Evolutionary conservation across 2,329 filamentous ascomycete genomes (phyloP).

Genomic region (Bertia moriformis): DNA sequence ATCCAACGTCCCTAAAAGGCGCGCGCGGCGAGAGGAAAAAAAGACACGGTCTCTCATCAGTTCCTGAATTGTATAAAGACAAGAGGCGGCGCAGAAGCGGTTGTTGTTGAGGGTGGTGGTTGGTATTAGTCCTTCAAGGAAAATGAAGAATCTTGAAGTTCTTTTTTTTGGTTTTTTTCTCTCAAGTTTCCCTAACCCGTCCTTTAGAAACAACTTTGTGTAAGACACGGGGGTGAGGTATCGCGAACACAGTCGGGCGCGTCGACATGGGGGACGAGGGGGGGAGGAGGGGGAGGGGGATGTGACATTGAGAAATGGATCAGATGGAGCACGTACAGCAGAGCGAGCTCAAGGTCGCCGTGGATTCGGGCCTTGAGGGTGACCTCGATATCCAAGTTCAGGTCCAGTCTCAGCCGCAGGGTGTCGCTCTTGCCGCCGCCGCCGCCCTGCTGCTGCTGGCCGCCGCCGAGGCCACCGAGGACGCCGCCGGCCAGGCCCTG

Average conservation of each 20-base stretch:
- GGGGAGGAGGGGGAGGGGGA: not conserved
- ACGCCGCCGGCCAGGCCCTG: constrained; percentile 21
- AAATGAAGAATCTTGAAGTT: too few relatives aligned
- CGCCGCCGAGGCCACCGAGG: constrained; percentile 22
- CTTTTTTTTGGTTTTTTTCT: too few relatives aligned
- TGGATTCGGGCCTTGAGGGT: constrained; percentile 8
- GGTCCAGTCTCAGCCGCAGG: constrained; percentile 7
- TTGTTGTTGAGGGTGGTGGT: too few relatives aligned
- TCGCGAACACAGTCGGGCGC: too few relatives aligned
- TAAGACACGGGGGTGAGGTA: not conserved
- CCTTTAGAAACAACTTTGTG: not conserved
- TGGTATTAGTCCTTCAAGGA: not conserved
- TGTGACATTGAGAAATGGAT: not conserved
- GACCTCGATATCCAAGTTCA: constrained; percentile 1
- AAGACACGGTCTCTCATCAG: not conserved
- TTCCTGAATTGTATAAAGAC: not conserved
- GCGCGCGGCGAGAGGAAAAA: not conserved
- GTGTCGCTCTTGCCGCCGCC: constrained; percentile 3
- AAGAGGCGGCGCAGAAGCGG: not conserved
- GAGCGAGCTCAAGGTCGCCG: constrained; percentile 7
- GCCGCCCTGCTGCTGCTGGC: constrained; percentile 1
- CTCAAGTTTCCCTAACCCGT: too few relatives aligned
- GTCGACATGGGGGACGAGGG: not conserved
- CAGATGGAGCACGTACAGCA: not conserved
- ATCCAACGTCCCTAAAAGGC: not conserved